These are phyloP conservation scores for Nemania serpens DNA, from an alignment of 2,329 filamentous ascomycete genomes.

Conservation along the genomic window DNA sequence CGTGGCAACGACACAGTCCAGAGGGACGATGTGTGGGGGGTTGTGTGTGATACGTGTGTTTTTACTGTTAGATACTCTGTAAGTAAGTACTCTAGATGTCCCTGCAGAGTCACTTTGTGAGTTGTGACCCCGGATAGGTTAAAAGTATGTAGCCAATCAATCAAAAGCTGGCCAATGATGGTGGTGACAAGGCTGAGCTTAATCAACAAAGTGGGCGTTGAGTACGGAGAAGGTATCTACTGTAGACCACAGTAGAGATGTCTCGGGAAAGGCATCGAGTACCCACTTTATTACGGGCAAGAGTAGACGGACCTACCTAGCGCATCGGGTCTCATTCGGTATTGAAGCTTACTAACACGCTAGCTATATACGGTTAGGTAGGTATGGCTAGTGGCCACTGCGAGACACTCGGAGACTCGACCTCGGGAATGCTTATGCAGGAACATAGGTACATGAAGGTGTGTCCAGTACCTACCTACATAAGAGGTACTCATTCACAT, in stretches of 20 bases:
- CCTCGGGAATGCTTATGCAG: conserved; percentile 7
- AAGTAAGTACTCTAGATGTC: no score
- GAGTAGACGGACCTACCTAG: neutral
- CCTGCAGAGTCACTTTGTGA: neutral
- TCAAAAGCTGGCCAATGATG: neutral
- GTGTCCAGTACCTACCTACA: no score
- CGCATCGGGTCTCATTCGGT: neutral
- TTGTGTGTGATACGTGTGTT: neutral
- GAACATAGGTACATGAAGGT: conserved; percentile 6
- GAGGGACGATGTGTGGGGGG: neutral
- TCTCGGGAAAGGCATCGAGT: no score
- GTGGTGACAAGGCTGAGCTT: neutral
- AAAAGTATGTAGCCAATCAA: neutral
- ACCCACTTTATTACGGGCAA: no score
- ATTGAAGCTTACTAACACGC: neutral
- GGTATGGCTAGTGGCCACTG: neutral
- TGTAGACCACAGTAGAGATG: no score
- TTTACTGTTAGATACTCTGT: neutral
- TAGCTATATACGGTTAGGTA: neutral
- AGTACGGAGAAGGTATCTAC: neutral
- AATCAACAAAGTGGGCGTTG: no score
- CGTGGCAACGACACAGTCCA: neutral
- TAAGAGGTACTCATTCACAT: no score
- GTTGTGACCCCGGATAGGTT: neutral
- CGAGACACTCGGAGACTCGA: no score